Percentiles rank a stretch among this genome's conserved stretches.
phyloP scores from a whole-genome alignment of 805 yeast genomes.

The Isabelozyma pseudorhagii region DNA sequence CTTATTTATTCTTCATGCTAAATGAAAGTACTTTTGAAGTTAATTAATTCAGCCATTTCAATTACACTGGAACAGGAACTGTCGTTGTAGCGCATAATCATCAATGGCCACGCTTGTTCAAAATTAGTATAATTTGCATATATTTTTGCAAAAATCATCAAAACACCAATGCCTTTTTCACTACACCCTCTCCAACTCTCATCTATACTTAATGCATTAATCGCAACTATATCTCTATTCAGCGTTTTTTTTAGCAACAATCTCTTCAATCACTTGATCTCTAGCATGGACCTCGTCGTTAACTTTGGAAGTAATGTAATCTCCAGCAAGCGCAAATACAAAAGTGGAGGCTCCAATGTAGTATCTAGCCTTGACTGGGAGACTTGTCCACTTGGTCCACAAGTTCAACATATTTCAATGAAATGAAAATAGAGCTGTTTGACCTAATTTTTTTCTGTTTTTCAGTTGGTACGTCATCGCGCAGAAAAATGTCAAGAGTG shows the following conservation, averaged over 20 bases:
- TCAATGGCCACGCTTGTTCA: too few species aligned
- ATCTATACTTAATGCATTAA: not conserved
- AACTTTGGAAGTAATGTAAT: constrained; percentile 32
- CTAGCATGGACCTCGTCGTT: constrained; percentile 36
- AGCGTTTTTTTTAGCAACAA: constrained; percentile 7
- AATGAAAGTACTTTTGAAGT: too few species aligned
- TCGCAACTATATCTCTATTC: not conserved
- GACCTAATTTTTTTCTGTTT: not conserved
- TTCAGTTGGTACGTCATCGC: not conserved
- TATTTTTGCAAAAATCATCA: too few species aligned
- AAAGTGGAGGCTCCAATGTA: constrained; percentile 41
- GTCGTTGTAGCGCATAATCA: too few species aligned
- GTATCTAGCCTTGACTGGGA: constrained; percentile 39
- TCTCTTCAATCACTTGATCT: constrained; percentile 21
- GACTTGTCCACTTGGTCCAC: constrained; percentile 36
- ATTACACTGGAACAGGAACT: too few species aligned
- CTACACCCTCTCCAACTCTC: too few species aligned
- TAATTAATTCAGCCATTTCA: too few species aligned
- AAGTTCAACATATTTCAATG: constrained; percentile 18
- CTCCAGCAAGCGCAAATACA: constrained; percentile 37
- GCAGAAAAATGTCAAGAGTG: not conserved
- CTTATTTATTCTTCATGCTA: too few species aligned
- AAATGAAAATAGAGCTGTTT: not conserved
- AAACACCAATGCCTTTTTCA: too few species aligned
- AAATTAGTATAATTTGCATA: too few species aligned